Conservation (phyloP, 108 stramenopile genomes). For the Pseudonitzschia delicatissima region DNA sequence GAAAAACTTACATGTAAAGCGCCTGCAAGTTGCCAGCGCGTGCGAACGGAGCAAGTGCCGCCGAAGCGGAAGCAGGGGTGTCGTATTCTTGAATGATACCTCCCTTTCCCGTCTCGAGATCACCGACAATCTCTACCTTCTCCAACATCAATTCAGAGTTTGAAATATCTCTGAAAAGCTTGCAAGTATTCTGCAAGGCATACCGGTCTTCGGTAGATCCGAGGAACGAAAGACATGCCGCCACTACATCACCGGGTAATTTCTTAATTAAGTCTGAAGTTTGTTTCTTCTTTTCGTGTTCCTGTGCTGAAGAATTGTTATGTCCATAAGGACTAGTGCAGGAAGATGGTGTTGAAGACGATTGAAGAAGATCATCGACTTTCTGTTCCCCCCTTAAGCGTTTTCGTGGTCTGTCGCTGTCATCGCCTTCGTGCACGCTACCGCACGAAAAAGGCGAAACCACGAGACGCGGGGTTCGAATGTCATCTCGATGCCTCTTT, state of each 20-base stretch:
- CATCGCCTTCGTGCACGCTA: conserved; percentile 13
- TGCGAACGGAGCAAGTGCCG: conserved; percentile 43
- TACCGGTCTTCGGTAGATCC: conserved; percentile 50
- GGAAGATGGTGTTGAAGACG: conserved; percentile 1
- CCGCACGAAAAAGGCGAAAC: conserved; percentile 30
- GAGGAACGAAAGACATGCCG: conserved; percentile 61
- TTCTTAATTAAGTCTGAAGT: conserved; percentile 27
- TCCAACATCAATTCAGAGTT: conserved; percentile 57
- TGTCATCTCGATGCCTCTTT: conserved; percentile 17
- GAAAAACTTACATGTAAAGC: conserved; percentile 70
- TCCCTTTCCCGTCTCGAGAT: conserved; percentile 39
- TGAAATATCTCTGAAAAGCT: conserved; percentile 52
- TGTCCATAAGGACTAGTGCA: conserved; percentile 8
- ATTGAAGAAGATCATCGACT: not conserved
- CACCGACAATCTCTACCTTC: conserved; percentile 56
- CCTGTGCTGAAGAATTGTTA: too few species aligned
- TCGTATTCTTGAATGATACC: conserved; percentile 51
- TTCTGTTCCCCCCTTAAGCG: conserved; percentile 24
- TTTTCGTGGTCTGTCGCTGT: conserved; percentile 29
- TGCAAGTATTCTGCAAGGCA: conserved; percentile 61
- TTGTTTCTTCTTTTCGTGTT: conserved; percentile 17
- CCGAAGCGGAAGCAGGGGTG: conserved; percentile 45
- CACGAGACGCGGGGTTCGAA: conserved; percentile 28
- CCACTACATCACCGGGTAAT: conserved; percentile 49
- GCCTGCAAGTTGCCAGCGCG: conserved; percentile 74